Conservation (phyloP, 768 basidiomycete genomes). For the Tephrocybe sp. region DNA sequence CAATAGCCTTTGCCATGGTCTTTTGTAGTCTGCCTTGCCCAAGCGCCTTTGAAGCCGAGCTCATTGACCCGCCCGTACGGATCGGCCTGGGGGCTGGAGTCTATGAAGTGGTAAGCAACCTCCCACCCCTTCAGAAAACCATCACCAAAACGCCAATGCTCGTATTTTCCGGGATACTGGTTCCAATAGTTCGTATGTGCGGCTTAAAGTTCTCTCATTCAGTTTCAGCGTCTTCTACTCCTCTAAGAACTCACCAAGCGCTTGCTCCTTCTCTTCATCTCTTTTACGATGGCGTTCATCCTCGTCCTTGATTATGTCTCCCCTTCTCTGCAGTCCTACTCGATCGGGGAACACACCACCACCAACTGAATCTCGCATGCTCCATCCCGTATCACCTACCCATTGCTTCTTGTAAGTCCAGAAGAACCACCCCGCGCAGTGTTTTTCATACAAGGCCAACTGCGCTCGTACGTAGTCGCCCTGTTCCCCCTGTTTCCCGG, state of each 20-base stretch:
- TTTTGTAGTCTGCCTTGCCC: conserved; percentile 45
- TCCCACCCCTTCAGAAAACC: conserved; percentile 76
- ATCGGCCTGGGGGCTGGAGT: conserved; percentile 13
- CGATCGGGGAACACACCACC: conserved; percentile 60
- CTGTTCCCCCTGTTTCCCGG: conserved; percentile 34
- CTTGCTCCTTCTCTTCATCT: conserved; percentile 27
- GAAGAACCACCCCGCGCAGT: conserved; percentile 77
- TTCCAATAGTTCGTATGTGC: conserved; percentile 43
- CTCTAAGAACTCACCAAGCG: conserved; percentile 26
- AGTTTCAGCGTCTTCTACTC: conserved; percentile 5
- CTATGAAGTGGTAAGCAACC: conserved; percentile 61
- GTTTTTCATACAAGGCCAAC: conserved; percentile 59
- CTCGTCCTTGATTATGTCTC: conserved; percentile 16
- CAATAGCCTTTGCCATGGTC: conserved; percentile 55
- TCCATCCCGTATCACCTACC: conserved; percentile 73
- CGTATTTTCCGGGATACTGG: conserved; percentile 53
- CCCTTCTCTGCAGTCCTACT: conserved; percentile 42
- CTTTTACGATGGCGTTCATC: conserved; percentile 21
- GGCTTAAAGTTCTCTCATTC: conserved; percentile 22
- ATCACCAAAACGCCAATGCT: conserved; percentile 66
- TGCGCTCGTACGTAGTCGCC: conserved; percentile 60
- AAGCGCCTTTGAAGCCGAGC: conserved; percentile 65
- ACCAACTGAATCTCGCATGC: conserved; percentile 60
- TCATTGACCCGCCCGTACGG: conserved; percentile 39
- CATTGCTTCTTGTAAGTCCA: conserved; percentile 81